These are phyloP conservation scores for Kwoniella dejecticola DNA, from an alignment of 768 basidiomycete species.

Conservation along the genomic window DNA sequence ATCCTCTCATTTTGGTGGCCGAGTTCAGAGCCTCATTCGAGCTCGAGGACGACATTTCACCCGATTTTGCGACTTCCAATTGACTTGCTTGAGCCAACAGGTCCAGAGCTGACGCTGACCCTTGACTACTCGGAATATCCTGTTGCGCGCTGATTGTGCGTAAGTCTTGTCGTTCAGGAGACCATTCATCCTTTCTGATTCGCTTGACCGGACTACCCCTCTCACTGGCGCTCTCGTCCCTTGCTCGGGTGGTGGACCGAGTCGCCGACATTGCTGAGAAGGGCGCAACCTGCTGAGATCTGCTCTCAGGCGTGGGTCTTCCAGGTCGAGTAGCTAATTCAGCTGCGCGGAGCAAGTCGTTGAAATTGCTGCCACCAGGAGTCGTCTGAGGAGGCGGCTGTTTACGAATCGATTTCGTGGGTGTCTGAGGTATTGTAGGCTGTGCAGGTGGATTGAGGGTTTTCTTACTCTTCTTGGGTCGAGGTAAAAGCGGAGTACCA, in stretches of 20 bases:
- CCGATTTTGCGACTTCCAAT: slow-evolving; percentile 34
- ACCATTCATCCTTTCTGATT: slow-evolving; percentile 19
- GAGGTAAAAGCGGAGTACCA: slow-evolving; percentile 28
- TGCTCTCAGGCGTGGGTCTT: slow-evolving; percentile 32
- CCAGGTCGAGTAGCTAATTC: slow-evolving; percentile 43
- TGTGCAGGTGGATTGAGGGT: slow-evolving; percentile 16
- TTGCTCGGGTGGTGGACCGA: slow-evolving; percentile 27
- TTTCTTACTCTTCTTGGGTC: slow-evolving; percentile 32
- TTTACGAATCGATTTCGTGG: slow-evolving; percentile 19
- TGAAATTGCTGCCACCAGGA: slow-evolving; percentile 49
- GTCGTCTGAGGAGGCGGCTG: slow-evolving; percentile 33
- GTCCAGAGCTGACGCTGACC: slow-evolving; percentile 34
- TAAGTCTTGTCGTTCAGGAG: slow-evolving; percentile 1
- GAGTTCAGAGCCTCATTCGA: slow-evolving; percentile 12
- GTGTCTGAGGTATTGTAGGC: slow-evolving; percentile 23
- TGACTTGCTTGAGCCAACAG: slow-evolving; percentile 44
- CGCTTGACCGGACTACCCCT: slow-evolving; percentile 27
- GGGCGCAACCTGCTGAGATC: slow-evolving; percentile 14
- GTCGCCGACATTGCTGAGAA: slow-evolving; percentile 43
- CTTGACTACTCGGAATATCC: slow-evolving; percentile 11
- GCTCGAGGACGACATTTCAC: slow-evolving; percentile 3
- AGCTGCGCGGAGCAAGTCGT: slow-evolving; percentile 47
- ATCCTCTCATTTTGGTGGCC: slow-evolving; percentile 12
- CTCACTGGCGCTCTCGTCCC: slow-evolving; percentile 29
- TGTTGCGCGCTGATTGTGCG: background rate